Percentiles rank a stretch among this genome's conserved stretches.
phyloP scores from a whole-genome alignment of 257 asterid genomes.

The Solanum pennellii region DNA sequence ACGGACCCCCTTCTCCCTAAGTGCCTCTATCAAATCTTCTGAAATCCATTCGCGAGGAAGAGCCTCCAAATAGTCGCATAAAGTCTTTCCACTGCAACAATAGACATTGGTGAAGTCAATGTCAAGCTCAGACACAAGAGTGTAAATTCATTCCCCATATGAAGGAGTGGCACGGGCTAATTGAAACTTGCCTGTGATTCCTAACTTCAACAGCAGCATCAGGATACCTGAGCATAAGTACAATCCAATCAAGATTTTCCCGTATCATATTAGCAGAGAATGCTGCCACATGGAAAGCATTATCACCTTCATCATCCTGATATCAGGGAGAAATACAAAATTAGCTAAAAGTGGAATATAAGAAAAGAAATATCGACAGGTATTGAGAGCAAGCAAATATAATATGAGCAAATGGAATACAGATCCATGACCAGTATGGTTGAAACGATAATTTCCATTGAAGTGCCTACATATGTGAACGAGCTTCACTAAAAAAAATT shows the following conservation, averaged over 20 bases:
- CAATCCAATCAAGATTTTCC: conserved; percentile 87
- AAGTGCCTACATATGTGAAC: background rate
- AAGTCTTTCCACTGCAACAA: conserved; percentile 76
- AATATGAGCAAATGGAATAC: background rate
- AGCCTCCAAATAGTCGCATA: conserved; percentile 82
- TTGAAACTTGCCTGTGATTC: conserved; percentile 81
- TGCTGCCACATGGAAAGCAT: conserved; percentile 97
- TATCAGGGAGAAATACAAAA: conserved; percentile 10
- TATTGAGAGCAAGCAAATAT: background rate
- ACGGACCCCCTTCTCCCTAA: conserved; percentile 53
- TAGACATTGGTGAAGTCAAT: conserved; percentile 5
- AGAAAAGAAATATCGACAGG: background rate
- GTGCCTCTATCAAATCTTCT: conserved; percentile 85
- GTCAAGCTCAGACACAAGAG: conserved; percentile 2
- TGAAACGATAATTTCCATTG: background rate
- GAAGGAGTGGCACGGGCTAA: conserved; percentile 6
- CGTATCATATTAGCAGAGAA: conserved; percentile 95
- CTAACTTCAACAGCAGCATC: conserved; percentile 81
- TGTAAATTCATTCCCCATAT: background rate
- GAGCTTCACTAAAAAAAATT: background rate
- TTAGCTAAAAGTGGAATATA: conserved; percentile 5
- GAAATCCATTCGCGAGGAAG: conserved; percentile 99
- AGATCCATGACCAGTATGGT: background rate
- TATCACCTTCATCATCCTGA: conserved; percentile 99
- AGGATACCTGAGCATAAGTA: conserved; percentile 71